These are phyloP conservation scores for Xylaria sp. DNA, from an alignment of 2,329 filamentous ascomycete genomes.

Conservation along the genomic window DNA sequence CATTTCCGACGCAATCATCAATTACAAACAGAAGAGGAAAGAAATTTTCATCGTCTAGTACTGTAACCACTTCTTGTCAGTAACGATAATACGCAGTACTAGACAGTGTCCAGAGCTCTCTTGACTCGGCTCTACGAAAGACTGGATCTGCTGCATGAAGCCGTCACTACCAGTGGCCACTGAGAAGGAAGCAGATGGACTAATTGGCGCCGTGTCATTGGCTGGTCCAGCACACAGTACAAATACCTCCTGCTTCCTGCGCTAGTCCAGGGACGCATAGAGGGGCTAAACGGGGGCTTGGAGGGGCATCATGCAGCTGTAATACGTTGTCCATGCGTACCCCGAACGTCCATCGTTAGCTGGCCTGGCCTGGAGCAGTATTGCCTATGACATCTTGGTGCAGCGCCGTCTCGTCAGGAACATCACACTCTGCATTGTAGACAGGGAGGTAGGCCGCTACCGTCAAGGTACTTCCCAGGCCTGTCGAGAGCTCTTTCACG, in stretches of 20 bases:
- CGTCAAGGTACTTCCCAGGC: slow-evolving; percentile 22
- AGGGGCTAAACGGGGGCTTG: slow-evolving; percentile 27
- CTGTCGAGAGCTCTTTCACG: slow-evolving; percentile 21
- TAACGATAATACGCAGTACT: background rate
- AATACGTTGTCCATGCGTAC: slow-evolving; percentile 36
- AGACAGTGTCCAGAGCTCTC: background rate
- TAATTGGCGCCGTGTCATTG: slow-evolving; percentile 34
- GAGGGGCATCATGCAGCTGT: slow-evolving; percentile 32
- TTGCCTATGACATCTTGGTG: slow-evolving; percentile 35
- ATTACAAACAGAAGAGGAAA: background rate
- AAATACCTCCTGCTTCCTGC: background rate
- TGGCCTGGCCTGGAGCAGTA: slow-evolving; percentile 5
- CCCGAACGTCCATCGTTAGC: slow-evolving; percentile 33
- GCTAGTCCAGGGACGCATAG: slow-evolving; percentile 18
- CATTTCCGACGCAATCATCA: background rate
- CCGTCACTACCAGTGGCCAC: slow-evolving; percentile 18
- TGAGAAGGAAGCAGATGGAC: slow-evolving; percentile 8
- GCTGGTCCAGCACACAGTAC: slow-evolving; percentile 27
- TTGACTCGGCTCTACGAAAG: slow-evolving; percentile 10
- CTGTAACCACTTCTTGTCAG: background rate
- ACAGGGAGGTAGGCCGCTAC: slow-evolving; percentile 23
- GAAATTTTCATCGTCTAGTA: background rate
- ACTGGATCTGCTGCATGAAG: slow-evolving; percentile 7
- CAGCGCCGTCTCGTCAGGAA: slow-evolving; percentile 6
- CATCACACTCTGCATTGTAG: background rate